Percentiles rank a stretch among this genome's conserved stretches.
Conservation (phyloP, 139 green algal genomes). For the Auxenochlorella protothecoides region DNA sequence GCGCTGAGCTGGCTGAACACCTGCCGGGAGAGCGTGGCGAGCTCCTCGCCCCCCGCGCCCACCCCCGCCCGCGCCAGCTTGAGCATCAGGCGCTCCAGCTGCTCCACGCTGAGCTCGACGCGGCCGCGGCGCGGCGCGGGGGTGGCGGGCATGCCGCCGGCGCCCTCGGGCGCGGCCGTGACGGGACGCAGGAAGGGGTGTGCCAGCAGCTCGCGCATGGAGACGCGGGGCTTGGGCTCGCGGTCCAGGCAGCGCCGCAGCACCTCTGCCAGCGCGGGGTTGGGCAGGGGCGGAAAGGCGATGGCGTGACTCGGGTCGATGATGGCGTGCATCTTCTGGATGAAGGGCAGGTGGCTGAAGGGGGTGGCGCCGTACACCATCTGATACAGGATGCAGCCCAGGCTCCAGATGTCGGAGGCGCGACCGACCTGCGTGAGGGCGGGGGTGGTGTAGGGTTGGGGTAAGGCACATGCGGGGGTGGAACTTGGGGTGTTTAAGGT, state of each 20-base stretch:
- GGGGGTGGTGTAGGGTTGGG: no score
- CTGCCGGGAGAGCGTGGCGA: slow-evolving; percentile 43
- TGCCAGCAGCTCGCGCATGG: slow-evolving; percentile 77
- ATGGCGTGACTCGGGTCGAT: slow-evolving; percentile 58
- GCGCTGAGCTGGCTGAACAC: slow-evolving; percentile 63
- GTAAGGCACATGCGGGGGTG: no score
- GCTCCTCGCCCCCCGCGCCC: slow-evolving; percentile 26
- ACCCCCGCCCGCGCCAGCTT: slow-evolving; percentile 26
- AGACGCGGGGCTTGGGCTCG: slow-evolving; percentile 65
- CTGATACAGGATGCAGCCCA: slow-evolving; percentile 97
- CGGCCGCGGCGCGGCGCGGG: neutral
- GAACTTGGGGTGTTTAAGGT: no score
- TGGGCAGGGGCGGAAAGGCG: slow-evolving; percentile 47
- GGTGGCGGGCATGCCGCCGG: neutral
- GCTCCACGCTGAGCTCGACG: slow-evolving; percentile 42
- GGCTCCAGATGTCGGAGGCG: slow-evolving; percentile 85
- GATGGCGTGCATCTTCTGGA: slow-evolving; percentile 93
- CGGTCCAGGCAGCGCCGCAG: slow-evolving; percentile 79
- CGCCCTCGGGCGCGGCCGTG: slow-evolving; percentile 1
- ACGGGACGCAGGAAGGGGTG: slow-evolving; percentile 78
- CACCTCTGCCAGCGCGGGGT: slow-evolving; percentile 55
- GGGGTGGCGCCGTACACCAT: slow-evolving; percentile 87
- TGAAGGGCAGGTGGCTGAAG: slow-evolving; percentile 69
- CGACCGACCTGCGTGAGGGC: slow-evolving; percentile 45
- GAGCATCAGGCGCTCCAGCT: slow-evolving; percentile 11